Base-by-base conservation (phyloP, 2,329 filamentous ascomycete species). In the Fusarium begoniae region DNA sequence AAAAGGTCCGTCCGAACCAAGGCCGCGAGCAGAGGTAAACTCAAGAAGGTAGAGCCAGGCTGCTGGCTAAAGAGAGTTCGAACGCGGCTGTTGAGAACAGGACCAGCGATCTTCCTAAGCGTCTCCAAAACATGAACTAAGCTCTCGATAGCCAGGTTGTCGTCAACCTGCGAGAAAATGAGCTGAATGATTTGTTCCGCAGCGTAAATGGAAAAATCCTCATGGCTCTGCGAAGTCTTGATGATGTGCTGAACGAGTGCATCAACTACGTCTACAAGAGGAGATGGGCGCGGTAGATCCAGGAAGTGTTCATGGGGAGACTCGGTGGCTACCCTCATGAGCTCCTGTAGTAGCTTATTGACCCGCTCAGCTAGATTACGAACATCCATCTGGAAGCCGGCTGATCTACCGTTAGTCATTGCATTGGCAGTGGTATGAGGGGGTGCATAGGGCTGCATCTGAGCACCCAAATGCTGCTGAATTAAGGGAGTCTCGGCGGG, bases 181-280 rank as follows among this genome's bases (percentile, higher is more conserved):
- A 89, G 81, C 24, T 84, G 83, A 60, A 87, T 88, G 53, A 92
- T 89, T 73, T 90, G 87, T 70, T 91, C 89, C 3, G 89, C 89
- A 20, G 89, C 88, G 66, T 86, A 89, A 6, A 89, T 84, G 41
- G 87, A 86, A 67, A 90, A 88, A 24, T 90, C 89, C 50, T 92
- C 90, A 0, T 89, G 89, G 44, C 84, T 87, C 75, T 91, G 90
- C 14, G 88, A 88, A 5, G 86, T 88, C 80, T 90, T 90, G 79
- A 92, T 91, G 66, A 92, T 89, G 22, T 90, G 83, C 77, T 90
- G 87, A 12, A 90, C 87, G 41, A 92, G 82, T 1, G 88, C 87
- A 80, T 92, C 90, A 17, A 91, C 86, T 17, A 90, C 84, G 63
- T 92, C 90, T n/a, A 92, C 80, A 15, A 92, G 86, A 9, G 86